Evolutionary conservation across 1,284 basidiomycete genomes (phyloP).

Genomic region (Rugosomyces carneus): DNA sequence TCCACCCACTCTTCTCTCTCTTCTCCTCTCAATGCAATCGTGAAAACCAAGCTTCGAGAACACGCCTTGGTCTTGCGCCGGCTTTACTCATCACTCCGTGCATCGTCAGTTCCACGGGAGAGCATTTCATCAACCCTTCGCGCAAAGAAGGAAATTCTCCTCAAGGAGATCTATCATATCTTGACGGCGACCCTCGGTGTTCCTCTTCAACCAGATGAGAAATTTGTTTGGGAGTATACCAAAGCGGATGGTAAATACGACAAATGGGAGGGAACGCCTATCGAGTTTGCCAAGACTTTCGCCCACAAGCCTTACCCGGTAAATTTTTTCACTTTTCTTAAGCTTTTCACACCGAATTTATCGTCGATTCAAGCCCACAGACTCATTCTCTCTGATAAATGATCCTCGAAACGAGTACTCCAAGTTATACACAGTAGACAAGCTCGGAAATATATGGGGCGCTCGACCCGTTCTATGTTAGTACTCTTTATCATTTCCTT

Average conservation of each 20-base stretch:
- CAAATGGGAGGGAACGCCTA: constrained; percentile 75
- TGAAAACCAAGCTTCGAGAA: constrained; percentile 90
- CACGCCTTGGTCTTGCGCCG: constrained; percentile 78
- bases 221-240: constrained; percentile 86
- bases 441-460: constrained; percentile 89
- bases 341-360: constrained; percentile 8
- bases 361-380: constrained; percentile 37
- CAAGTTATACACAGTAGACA: constrained; percentile 89
- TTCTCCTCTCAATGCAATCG: constrained; percentile 65
- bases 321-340: constrained; percentile 19
- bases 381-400: constrained; percentile 90
- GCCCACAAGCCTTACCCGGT: constrained; percentile 53
- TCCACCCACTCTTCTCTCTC: constrained; percentile 78
- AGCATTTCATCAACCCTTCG: constrained; percentile 48
- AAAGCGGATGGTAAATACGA: constrained; percentile 75
- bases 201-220: constrained; percentile 66
- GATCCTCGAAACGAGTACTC: constrained; percentile 85
- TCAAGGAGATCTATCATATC: constrained; percentile 84
- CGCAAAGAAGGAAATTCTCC: constrained; percentile 78
- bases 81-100: constrained; percentile 46
- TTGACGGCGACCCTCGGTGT: constrained; percentile 84
- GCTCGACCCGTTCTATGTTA: constrained; percentile 77
- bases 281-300: constrained; percentile 72
- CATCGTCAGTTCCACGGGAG: constrained; percentile 39
- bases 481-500: constrained; percentile 20